Base-by-base conservation (phyloP, 768 basidiomycete genomes). In the Tricholoma sp. region DNA sequence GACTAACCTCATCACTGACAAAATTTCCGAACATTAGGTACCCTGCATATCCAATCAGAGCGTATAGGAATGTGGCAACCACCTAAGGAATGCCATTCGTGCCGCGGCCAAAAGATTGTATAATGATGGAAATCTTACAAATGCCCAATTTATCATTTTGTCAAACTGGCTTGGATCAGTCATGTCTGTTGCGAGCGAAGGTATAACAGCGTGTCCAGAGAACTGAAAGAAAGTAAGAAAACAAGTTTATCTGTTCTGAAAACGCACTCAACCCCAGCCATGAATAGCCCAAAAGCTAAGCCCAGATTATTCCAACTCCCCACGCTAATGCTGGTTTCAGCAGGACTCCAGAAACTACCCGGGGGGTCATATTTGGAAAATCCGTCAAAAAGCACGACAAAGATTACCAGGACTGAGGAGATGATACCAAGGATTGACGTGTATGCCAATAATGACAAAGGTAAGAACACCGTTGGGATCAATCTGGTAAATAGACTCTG, bases 111-210 rank as follows among this genome's bases (percentile, higher is more conserved):
- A 32, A 47, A 17, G 31, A 13, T 8, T 8, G 50, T 4, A 12
- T 20, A n/a, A 12, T 6, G 41, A 47, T 13, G 7, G 29, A 48
- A 48, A 4, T 77, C 85, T 72, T 63, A 91, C 88, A 67, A 95
- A 98, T 33, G 95, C 91, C 68, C 83, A 81, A 66, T 94, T 85
- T 58, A 91, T 88, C 84, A 94, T 92, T 52, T 68, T 71, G 68
- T 89, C 81, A 68, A 95, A 98, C 60, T 85, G 78, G 28, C 78
- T 76, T 6, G 94, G 94, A 61, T 94, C 83, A 18, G 70, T 67
- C 95, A 98, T 97, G 70, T 98, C 95, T 63, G 85, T 80, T 4
- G 89, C 93, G 13, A 98, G 70, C 18, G 89, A 91, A 17, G 95
- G 95, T 50, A 98, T 88, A 29, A 95, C 88, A 12, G 92, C 88